A percentile compares a stretch with the other conserved stretches of the same genome.
Evolutionary conservation across 2,329 filamentous ascomycete genomes (phyloP).

Genomic region (Scytalidium sp.): DNA sequence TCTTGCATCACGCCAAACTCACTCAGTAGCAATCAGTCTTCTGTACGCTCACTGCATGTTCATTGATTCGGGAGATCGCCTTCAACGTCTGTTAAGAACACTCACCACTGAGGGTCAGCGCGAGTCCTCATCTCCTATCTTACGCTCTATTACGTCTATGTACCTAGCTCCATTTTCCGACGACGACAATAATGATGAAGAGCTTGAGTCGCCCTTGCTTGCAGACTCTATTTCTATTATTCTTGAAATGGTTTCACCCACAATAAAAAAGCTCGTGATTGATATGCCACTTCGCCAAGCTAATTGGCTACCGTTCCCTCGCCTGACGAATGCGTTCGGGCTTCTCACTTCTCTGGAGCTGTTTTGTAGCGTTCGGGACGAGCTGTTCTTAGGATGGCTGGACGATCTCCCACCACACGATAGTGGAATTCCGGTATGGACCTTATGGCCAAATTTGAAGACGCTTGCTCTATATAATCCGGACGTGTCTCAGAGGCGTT

Average conservation of each 20-base stretch:
- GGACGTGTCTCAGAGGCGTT: slow-evolving; percentile 28
- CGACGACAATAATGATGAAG: slow-evolving; percentile 37
- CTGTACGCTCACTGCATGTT: slow-evolving; percentile 44
- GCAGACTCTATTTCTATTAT: slow-evolving; percentile 33
- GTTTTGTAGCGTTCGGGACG: slow-evolving; percentile 45
- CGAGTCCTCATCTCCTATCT: slow-evolving; percentile 22
- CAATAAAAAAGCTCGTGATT: slow-evolving; percentile 33
- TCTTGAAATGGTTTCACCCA: background rate
- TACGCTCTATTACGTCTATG: slow-evolving; percentile 34
- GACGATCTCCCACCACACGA: slow-evolving; percentile 19
- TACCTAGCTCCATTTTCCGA: slow-evolving; percentile 41
- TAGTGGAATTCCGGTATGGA: slow-evolving; percentile 35
- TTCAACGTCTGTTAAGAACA: slow-evolving; percentile 28
- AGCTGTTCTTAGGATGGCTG: slow-evolving; percentile 36
- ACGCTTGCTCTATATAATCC: slow-evolving; percentile 41
- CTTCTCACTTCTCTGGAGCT: slow-evolving; percentile 42
- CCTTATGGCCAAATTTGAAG: slow-evolving; percentile 38
- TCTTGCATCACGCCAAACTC: slow-evolving; percentile 39
- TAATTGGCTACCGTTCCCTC: slow-evolving; percentile 36
- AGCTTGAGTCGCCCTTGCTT: slow-evolving; percentile 38
- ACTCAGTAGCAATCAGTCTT: slow-evolving; percentile 36
- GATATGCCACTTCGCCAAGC: slow-evolving; percentile 40
- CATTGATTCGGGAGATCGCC: slow-evolving; percentile 36
- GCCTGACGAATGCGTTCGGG: slow-evolving; percentile 43
- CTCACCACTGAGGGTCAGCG: background rate